Evolutionary conservation across 2,329 filamentous ascomycete genomes (phyloP).

Genomic region (Madurella fahalii): DNA sequence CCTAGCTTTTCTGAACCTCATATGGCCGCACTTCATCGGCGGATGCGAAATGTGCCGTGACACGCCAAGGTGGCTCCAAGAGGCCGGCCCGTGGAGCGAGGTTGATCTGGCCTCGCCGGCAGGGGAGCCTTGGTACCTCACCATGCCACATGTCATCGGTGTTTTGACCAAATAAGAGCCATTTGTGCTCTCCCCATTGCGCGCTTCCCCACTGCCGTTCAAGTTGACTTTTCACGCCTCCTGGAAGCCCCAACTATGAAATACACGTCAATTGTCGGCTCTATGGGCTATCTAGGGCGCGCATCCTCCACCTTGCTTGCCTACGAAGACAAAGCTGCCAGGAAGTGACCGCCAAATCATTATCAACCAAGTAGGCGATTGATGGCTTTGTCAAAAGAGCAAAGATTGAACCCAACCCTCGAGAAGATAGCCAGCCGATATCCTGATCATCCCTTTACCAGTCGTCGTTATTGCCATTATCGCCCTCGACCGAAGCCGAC

Average conservation of each 20-base stretch:
- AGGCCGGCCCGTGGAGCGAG: conserved; percentile 48
- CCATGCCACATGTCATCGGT: conserved; percentile 49
- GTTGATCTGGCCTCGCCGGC: conserved; percentile 44
- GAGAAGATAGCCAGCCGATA: neutral
- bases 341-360: conserved; percentile 9
- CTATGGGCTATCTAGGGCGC: conserved; percentile 1
- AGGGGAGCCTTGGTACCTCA: conserved; percentile 39
- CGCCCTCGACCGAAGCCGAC: neutral
- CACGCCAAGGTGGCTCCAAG: conserved; percentile 44
- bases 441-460: conserved; percentile 10
- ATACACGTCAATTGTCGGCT: neutral
- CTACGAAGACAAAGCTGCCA: conserved; percentile 1
- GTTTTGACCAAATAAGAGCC: conserved; percentile 47
- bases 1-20: conserved; percentile 46
- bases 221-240: neutral
- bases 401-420: conserved; percentile 2
- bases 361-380: conserved; percentile 4
- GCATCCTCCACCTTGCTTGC: neutral
- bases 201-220: neutral
- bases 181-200: neutral
- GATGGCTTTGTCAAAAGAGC: neutral
- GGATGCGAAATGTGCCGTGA: conserved; percentile 49
- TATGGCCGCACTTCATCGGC: conserved; percentile 50
- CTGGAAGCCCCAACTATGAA: neutral
- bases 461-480: neutral